A percentile compares a stretch with the other conserved stretches of the same genome.
phyloP scores from a whole-genome alignment of 208 protist species.

The Acanthamoeba healyi region DNA sequence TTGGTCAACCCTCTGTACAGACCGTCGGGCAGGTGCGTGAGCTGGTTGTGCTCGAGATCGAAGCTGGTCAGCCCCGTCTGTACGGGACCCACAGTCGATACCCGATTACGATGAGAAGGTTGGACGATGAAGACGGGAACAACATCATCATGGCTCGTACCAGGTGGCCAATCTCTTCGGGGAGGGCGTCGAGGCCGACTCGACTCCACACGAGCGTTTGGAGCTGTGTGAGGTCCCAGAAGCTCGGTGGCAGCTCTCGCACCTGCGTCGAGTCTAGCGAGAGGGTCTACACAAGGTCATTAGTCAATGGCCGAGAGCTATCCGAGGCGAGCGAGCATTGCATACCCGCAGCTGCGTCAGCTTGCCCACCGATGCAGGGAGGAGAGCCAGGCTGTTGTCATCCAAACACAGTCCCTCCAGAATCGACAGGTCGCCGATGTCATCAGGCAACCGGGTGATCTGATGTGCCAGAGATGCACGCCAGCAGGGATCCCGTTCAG shows the following conservation, averaged over 20 bases:
- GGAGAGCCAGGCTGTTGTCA: not conserved
- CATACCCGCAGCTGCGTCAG: not conserved
- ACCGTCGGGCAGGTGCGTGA: no score
- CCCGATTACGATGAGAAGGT: no score
- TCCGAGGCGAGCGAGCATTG: not conserved
- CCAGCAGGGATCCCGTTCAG: no score
- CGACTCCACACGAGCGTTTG: not conserved
- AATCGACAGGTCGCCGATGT: not conserved
- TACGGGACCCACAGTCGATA: no score
- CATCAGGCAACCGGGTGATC: not conserved
- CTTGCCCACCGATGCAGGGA: not conserved
- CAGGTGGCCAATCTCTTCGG: not conserved
- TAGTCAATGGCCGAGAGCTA: no score
- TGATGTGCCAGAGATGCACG: not conserved
- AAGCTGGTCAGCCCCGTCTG: no score
- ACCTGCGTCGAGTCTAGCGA: not conserved
- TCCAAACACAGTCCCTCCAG: not conserved
- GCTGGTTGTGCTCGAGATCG: no score
- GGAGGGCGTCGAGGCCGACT: not conserved
- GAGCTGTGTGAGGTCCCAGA: not conserved
- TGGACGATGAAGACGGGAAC: not conserved
- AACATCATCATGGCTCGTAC: not conserved
- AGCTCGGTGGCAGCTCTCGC: not conserved
- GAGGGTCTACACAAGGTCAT: not conserved
- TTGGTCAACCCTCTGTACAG: no score